Evolutionary conservation across 495 filamentous ascomycete genomes (phyloP).

Genomic region (Xylaria telfairii): DNA sequence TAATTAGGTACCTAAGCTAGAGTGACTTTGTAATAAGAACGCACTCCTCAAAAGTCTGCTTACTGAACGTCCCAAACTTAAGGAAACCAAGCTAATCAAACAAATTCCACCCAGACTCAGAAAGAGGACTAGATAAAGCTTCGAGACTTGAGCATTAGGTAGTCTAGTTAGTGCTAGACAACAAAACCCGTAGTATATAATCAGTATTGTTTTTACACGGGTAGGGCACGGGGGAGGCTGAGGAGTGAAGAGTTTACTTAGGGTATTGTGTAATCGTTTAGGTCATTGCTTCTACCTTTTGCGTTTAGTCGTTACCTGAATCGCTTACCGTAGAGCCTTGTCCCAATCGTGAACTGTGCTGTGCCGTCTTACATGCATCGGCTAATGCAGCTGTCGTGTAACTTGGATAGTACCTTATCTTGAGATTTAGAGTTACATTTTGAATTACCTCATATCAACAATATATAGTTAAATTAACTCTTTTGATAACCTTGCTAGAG

Average conservation of each 20-base stretch:
- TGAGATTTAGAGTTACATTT: no score
- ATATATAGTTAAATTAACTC: background rate
- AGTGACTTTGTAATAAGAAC: background rate
- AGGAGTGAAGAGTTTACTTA: background rate
- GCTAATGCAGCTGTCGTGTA: background rate
- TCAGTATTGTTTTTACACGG: background rate
- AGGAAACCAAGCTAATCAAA: background rate
- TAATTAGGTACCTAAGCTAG: background rate
- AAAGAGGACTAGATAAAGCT: background rate
- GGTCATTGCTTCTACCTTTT: background rate
- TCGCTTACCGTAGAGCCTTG: no score
- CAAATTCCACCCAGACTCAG: background rate
- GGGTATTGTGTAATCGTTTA: no score
- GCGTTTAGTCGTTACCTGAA: no score
- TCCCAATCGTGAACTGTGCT: background rate
- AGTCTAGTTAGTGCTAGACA: no score
- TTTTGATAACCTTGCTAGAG: background rate
- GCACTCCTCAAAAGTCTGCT: background rate
- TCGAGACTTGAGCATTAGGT: background rate
- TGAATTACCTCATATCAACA: background rate
- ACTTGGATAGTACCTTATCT: background rate
- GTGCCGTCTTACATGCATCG: background rate
- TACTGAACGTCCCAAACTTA: no score
- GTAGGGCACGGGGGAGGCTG: background rate
- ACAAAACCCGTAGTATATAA: no score